Base-by-base conservation (phyloP, 192 early-diverging fungal genomes). In the Gonapodya prolifera region DNA sequence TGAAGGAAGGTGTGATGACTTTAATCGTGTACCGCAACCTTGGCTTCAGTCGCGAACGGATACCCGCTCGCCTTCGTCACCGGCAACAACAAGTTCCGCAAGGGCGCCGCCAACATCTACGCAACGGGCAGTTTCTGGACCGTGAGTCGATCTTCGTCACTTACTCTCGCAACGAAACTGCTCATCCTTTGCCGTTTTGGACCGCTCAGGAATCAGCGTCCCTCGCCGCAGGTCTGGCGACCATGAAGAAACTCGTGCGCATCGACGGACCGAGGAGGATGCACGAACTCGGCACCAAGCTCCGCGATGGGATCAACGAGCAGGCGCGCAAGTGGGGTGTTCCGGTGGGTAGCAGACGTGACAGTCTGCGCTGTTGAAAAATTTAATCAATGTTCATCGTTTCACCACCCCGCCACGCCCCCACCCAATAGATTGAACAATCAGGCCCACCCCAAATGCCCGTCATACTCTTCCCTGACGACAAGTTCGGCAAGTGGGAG, bases 401-500 rank as follows among this genome's bases (percentile, higher is more conserved):
- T n/a, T n/a, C n/a, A n/a, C n/a, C n/a, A n/a, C n/a, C n/a, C n/a
- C n/a, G n/a, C n/a, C n/a, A n/a, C n/a, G n/a, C n/a, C n/a, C n/a
- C n/a, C n/a, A n/a, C n/a, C n/a, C n/a, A n/a, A 16, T 23, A 61
- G 71, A 73, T 73, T 29, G 18, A 18, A 8, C 71, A 73, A 32
- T 30, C 28, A 18, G 71, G 71, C 18, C 71, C 71, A 8, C 71
- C 71, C 8, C 71, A 73, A 32, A 73, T 73, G 71, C 71, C 71
- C 8, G 28, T 73, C 28, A 32, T 73, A 32, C 71, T 73, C 2
- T 73, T 73, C 71, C 18, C 18, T 13, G 71, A 73, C 18, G 71
- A 73, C 71, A 73, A 73, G 71, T 73, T 73, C 71, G 71, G 71
- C 71, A 32, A 73, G 32, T 73, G 71, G 71, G 32, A 73, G 16